These are phyloP conservation scores for Suillus hirtellus DNA, from an alignment of 768 basidiomycete genomes.

Conservation along the genomic window DNA sequence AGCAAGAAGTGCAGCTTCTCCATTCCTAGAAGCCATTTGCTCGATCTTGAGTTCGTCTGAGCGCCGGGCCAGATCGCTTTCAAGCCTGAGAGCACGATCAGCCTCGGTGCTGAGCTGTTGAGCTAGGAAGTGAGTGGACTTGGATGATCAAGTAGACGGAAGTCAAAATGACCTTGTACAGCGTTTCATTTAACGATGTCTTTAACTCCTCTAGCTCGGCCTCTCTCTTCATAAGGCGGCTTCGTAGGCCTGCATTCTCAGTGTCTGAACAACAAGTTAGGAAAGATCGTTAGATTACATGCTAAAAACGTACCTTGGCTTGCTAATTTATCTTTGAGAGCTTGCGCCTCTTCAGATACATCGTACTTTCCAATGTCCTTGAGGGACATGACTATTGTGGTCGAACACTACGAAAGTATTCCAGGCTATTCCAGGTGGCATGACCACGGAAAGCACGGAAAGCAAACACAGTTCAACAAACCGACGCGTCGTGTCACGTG, in stretches of 20 bases:
- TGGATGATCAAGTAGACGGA: slow-evolving; percentile 3
- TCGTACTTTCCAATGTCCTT: slow-evolving; percentile 41
- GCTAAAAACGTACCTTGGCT: slow-evolving; percentile 33
- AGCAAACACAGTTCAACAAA: slow-evolving; percentile 28
- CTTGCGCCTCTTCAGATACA: slow-evolving; percentile 38
- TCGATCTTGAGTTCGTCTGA: slow-evolving; percentile 61
- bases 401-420: slow-evolving; percentile 6
- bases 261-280: slow-evolving; percentile 31
- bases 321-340: slow-evolving; percentile 37
- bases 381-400: slow-evolving; percentile 35
- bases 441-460: slow-evolving; percentile 9
- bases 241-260: slow-evolving; percentile 34
- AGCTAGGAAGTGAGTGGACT: slow-evolving; percentile 12
- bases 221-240: slow-evolving; percentile 37
- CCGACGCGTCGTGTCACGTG: slow-evolving; percentile 35
- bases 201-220: slow-evolving; percentile 37
- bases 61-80: slow-evolving; percentile 47
- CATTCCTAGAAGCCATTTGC: slow-evolving; percentile 51
- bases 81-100: slow-evolving; percentile 54
- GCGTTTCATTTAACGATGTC: slow-evolving; percentile 34
- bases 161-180: slow-evolving; percentile 35
- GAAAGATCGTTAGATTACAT: slow-evolving; percentile 1
- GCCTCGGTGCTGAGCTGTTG: slow-evolving; percentile 58
- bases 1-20: slow-evolving; percentile 46
- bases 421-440: background rate